A percentile compares a stretch with the other conserved stretches of the same genome.
phyloP scores from a whole-genome alignment of 805 yeast genomes.

The Starmerella vaccinii region DNA sequence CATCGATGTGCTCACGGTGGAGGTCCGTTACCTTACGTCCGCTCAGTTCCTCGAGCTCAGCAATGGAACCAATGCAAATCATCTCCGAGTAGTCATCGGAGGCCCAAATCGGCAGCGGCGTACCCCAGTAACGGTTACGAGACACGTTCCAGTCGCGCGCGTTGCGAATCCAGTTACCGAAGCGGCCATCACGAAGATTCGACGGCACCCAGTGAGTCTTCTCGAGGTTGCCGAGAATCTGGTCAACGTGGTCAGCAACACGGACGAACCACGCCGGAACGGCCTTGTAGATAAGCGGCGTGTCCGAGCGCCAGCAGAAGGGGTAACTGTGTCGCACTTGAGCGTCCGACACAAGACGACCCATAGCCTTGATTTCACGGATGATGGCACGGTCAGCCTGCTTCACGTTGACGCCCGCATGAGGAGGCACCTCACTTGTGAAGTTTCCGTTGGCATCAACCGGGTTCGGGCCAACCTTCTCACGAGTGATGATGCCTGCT shows the following conservation, averaged over 20 bases:
- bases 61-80: constrained; percentile 85
- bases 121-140: constrained; percentile 99
- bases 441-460: constrained; percentile 88
- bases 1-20: constrained; percentile 88
- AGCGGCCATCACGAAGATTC: constrained; percentile 84
- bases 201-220: constrained; percentile 92
- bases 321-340: constrained; percentile 96
- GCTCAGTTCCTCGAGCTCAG: constrained; percentile 72
- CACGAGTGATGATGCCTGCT: constrained; percentile 64
- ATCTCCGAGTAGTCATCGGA: constrained; percentile 87
- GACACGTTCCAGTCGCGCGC: constrained; percentile 99
- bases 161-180: constrained; percentile 94
- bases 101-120: constrained; percentile 97
- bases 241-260: constrained; percentile 74
- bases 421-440: constrained; percentile 63
- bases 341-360: constrained; percentile 60
- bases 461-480: constrained; percentile 75
- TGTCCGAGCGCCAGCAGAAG: constrained; percentile 99
- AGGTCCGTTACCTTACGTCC: constrained; percentile 78
- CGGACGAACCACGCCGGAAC: constrained; percentile 99
- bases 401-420: constrained; percentile 78
- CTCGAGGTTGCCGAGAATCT: constrained; percentile 76
- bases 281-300: constrained; percentile 89
- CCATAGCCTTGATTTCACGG: constrained; percentile 67
- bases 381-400: constrained; percentile 91